A percentile compares a stretch with the other conserved stretches of the same genome.
phyloP scores from a whole-genome alignment of 192 early-diverging fungal species.

The Lobosporangium transversale region DNA sequence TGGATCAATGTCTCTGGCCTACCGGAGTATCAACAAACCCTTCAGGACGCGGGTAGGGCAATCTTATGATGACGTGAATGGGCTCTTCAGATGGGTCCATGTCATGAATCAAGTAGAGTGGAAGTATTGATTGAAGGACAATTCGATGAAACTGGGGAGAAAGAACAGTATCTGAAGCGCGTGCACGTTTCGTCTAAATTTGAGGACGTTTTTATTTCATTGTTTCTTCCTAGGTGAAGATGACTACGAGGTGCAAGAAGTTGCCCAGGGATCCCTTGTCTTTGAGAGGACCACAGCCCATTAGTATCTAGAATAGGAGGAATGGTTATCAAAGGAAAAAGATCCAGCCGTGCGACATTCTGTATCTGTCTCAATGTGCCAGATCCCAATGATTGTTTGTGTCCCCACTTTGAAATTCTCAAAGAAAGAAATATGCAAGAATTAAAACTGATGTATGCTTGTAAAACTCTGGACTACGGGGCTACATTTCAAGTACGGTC shows the following conservation, averaged over 20 bases:
- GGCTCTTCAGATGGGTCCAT: slow-evolving; percentile 53
- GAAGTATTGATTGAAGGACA: not conserved
- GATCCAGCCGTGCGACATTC: slow-evolving; percentile 55
- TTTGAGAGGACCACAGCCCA: slow-evolving; percentile 73
- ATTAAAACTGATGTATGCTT: not conserved
- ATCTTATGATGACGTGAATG: slow-evolving; percentile 63
- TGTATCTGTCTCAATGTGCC: slow-evolving; percentile 59
- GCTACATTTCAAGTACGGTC: too few relatives aligned
- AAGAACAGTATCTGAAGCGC: not conserved
- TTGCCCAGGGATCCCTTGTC: slow-evolving; percentile 80
- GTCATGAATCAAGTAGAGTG: not conserved
- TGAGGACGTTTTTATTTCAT: not conserved
- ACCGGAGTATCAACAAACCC: slow-evolving; percentile 64
- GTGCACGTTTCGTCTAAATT: not conserved
- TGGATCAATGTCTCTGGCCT: not conserved
- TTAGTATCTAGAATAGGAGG: slow-evolving; percentile 69
- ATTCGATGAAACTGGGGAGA: not conserved
- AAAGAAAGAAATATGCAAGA: slow-evolving; percentile 9
- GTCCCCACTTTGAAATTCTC: too few relatives aligned
- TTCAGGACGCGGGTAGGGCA: slow-evolving; percentile 60
- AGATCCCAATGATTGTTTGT: slow-evolving; percentile 19
- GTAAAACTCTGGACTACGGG: too few relatives aligned
- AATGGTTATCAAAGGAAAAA: slow-evolving; percentile 65
- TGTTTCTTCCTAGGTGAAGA: not conserved
- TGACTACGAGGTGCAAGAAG: slow-evolving; percentile 81